Percentiles rank a stretch among this genome's conserved stretches.
phyloP scores from a whole-genome alignment of 2,329 filamentous ascomycete genomes.

The Xylaria arbuscula region DNA sequence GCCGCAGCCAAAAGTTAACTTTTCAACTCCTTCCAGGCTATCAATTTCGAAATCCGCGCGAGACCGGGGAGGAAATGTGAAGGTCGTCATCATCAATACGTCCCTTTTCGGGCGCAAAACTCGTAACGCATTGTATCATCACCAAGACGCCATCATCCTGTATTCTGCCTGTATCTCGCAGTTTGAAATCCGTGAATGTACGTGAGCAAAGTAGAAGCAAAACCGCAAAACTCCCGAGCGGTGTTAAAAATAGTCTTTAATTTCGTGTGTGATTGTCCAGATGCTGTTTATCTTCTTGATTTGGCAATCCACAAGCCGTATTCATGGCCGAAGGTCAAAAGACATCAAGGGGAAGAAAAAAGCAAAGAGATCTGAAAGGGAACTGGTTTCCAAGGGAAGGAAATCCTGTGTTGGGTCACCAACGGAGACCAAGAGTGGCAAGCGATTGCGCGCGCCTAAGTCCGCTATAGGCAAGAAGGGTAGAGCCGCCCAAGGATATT shows the following conservation, averaged over 20 bases:
- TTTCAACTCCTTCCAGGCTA: neutral
- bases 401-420: neutral
- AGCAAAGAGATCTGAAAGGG: constrained; percentile 12
- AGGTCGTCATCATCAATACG: neutral
- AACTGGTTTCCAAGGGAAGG: neutral
- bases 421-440: neutral
- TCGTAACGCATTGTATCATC: neutral
- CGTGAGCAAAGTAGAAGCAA: neutral
- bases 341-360: neutral
- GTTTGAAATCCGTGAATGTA: neutral
- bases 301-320: neutral
- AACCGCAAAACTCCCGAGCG: neutral
- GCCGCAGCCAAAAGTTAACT: constrained; percentile 14
- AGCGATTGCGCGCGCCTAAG: constrained; percentile 7
- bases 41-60: neutral
- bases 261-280: neutral
- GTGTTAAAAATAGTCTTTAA: neutral
- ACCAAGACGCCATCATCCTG: constrained; percentile 2
- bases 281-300: neutral
- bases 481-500: neutral
- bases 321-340: neutral
- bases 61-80: neutral
- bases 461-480: neutral
- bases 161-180: neutral
- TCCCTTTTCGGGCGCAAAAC: constrained; percentile 3